Conservation (phyloP, 2,329 filamentous ascomycete species). For the Cladophialophora yegresii region DNA sequence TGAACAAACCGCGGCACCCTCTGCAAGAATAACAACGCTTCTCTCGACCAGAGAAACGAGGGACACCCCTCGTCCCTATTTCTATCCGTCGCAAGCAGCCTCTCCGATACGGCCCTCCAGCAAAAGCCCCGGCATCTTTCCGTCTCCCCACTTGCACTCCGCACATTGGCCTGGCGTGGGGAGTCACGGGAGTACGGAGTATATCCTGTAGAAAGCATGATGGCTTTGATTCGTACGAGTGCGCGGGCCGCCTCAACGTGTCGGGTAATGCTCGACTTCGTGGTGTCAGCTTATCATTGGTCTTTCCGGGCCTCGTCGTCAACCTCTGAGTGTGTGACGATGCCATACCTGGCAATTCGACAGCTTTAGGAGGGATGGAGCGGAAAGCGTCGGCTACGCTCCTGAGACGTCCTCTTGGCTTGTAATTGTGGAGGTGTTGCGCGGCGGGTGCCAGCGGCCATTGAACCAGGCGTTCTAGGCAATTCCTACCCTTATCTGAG, state of each 20-base stretch:
- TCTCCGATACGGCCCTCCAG: background rate
- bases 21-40: background rate
- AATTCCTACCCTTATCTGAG: background rate
- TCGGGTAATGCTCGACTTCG: background rate
- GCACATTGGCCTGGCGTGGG: background rate
- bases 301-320: background rate
- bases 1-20: background rate
- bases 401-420: background rate
- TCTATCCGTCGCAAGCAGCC: background rate
- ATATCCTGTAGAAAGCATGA: background rate
- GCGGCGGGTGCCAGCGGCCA: background rate
- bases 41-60: background rate
- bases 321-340: background rate
- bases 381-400: constrained; percentile 1
- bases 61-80: background rate
- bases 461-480: background rate
- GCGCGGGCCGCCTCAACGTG: background rate
- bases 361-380: background rate
- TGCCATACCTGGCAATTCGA: background rate
- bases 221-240: background rate
- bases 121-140: background rate
- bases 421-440: background rate
- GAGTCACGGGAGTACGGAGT: background rate
- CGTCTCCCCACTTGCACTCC: background rate
- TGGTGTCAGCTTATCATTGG: background rate